These are phyloP conservation scores for Pseudogymnoascus sp. DNA, from an alignment of 2,329 filamentous ascomycete species.

Conservation along the genomic window DNA sequence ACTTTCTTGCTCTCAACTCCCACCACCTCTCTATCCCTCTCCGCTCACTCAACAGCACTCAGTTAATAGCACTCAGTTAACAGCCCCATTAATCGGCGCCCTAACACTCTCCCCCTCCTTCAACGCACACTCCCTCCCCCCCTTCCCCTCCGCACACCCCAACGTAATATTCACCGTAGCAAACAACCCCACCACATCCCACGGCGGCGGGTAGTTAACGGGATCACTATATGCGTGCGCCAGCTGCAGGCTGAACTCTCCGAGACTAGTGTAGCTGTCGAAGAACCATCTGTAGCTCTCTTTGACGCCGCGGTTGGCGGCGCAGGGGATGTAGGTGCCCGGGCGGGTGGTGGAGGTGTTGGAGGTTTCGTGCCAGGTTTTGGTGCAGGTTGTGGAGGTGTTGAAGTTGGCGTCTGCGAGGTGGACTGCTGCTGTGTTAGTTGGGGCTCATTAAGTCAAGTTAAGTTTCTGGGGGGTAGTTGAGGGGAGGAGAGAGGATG, in stretches of 20 bases:
- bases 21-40: too few species aligned
- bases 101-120: too few species aligned
- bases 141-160: neutral
- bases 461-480: too few species aligned
- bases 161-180: neutral
- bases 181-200: neutral
- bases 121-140: too few species aligned
- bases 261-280: conserved; percentile 12
- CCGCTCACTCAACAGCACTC: too few species aligned
- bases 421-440: conserved; percentile 15
- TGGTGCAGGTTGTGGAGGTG: conserved; percentile 21
- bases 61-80: too few species aligned
- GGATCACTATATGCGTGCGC: conserved; percentile 21
- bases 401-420: conserved; percentile 26
- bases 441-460: too few species aligned
- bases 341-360: conserved; percentile 15
- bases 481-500: neutral
- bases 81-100: too few species aligned
- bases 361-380: conserved; percentile 18
- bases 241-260: conserved; percentile 18
- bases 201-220: neutral
- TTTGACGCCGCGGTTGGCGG: neutral
- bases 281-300: conserved; percentile 22
- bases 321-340: conserved; percentile 15
- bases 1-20: too few species aligned